Conservation (phyloP, 225 moss, liverwort and hornwort species). For the Marchantia paleacea region DNA sequence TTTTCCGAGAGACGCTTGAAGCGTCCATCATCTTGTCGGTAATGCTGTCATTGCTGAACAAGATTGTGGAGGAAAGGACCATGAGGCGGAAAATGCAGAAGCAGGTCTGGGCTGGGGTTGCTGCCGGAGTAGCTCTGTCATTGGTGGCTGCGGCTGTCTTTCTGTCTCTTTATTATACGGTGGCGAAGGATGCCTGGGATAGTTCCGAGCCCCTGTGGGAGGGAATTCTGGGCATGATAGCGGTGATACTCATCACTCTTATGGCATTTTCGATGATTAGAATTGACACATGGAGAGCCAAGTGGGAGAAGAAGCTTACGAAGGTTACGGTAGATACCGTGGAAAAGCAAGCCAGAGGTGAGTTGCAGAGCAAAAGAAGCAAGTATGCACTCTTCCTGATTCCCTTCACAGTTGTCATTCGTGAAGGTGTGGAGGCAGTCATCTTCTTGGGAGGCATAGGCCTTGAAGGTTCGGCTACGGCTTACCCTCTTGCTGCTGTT, state of each 20-base stretch:
- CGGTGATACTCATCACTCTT: slow-evolving; percentile 49
- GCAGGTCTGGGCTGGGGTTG: slow-evolving; percentile 60
- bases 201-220: slow-evolving; percentile 62
- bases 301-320: slow-evolving; percentile 75
- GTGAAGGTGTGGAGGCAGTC: slow-evolving; percentile 66
- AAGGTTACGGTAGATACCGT: slow-evolving; percentile 41
- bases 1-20: slow-evolving; percentile 71
- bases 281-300: slow-evolving; percentile 60
- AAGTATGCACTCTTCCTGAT: slow-evolving; percentile 60
- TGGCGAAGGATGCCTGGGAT: slow-evolving; percentile 62
- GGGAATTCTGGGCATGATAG: slow-evolving; percentile 51
- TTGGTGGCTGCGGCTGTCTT: slow-evolving; percentile 42
- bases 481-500: slow-evolving; percentile 53
- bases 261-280: slow-evolving; percentile 76
- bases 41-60: slow-evolving; percentile 55
- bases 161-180: slow-evolving; percentile 62
- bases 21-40: slow-evolving; percentile 62
- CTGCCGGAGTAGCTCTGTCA: slow-evolving; percentile 39
- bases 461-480: slow-evolving; percentile 45
- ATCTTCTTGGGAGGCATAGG: slow-evolving; percentile 71
- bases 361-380: slow-evolving; percentile 35
- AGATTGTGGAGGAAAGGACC: slow-evolving; percentile 35
- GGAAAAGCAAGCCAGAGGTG: slow-evolving; percentile 7
- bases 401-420: slow-evolving; percentile 54
- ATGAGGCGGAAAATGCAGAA: slow-evolving; percentile 45